These are phyloP conservation scores for Ocimum tenuiflorum DNA, from an alignment of 257 asterid species.

Conservation along the genomic window DNA sequence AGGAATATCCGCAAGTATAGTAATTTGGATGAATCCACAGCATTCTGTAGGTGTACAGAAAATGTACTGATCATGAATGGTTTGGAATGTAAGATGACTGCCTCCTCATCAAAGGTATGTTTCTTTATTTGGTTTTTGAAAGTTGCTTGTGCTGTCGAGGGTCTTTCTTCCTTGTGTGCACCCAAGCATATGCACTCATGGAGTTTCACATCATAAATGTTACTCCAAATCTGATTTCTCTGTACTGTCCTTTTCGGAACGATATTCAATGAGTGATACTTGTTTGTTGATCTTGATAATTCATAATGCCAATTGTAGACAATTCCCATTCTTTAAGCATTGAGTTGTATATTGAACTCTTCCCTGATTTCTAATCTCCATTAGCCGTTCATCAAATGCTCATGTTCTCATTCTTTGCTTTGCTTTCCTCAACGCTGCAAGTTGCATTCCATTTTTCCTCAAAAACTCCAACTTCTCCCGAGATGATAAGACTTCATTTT, in stretches of 20 bases:
- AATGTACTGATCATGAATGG: constrained; percentile 61
- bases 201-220: too few species aligned
- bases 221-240: not conserved
- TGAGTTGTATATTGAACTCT: not conserved
- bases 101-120: constrained; percentile 78
- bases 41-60: constrained; percentile 55
- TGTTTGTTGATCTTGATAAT: not conserved
- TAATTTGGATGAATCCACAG: constrained; percentile 46
- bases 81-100: constrained; percentile 91
- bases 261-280: not conserved
- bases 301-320: not conserved
- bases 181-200: too few species aligned
- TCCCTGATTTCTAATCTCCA: not conserved
- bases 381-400: not conserved
- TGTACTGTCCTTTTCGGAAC: not conserved
- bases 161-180: too few species aligned
- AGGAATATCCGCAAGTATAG: constrained; percentile 60
- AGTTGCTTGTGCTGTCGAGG: not conserved
- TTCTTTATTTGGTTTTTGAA: not conserved
- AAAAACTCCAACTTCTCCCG: not conserved
- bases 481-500: too few species aligned
- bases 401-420: not conserved
- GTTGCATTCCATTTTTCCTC: not conserved
- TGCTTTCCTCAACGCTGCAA: not conserved
- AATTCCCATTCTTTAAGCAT: not conserved